These are phyloP conservation scores for Penicillium maclennaniae DNA, from an alignment of 495 filamentous ascomycete genomes.

Conservation along the genomic window DNA sequence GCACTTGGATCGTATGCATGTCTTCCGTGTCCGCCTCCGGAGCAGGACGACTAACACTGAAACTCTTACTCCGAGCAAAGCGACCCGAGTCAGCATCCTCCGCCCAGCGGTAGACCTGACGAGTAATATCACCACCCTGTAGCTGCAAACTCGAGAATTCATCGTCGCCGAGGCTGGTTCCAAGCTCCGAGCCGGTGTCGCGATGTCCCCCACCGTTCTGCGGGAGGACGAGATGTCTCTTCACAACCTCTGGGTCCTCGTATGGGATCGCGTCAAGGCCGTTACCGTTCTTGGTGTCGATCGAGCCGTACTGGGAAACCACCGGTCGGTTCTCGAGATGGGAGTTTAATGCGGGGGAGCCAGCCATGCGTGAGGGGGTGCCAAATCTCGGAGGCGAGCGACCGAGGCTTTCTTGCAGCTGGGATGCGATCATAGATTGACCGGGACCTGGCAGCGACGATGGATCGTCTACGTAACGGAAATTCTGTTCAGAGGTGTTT, in stretches of 20 bases:
- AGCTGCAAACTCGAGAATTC: conserved; percentile 90
- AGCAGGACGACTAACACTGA: conserved; percentile 69
- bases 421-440: conserved; percentile 71
- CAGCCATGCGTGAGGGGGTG: conserved; percentile 51
- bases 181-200: conserved; percentile 37
- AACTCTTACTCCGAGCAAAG: conserved; percentile 70
- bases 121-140: conserved; percentile 90
- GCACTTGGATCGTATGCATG: conserved; percentile 82
- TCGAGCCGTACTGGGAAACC: conserved; percentile 73
- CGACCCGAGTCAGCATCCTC: conserved; percentile 70
- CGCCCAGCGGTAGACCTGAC: conserved; percentile 91
- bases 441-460: conserved; percentile 60
- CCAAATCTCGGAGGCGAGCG: conserved; percentile 48
- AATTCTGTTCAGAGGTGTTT: conserved; percentile 27
- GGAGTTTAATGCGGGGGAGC: conserved; percentile 50
- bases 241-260: conserved; percentile 79
- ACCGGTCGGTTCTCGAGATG: conserved; percentile 43
- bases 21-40: conserved; percentile 75
- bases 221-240: conserved; percentile 73
- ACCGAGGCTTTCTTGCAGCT: conserved; percentile 61
- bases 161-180: conserved; percentile 56
- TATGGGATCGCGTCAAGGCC: conserved; percentile 48
- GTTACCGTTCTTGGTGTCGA: conserved; percentile 58
- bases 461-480: conserved; percentile 32
- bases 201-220: conserved; percentile 44